A percentile compares a stretch with the other conserved stretches of the same genome.
These are phyloP conservation scores for Russula griseocarnosa DNA, from an alignment of 768 basidiomycete genomes.

Conservation along the genomic window DNA sequence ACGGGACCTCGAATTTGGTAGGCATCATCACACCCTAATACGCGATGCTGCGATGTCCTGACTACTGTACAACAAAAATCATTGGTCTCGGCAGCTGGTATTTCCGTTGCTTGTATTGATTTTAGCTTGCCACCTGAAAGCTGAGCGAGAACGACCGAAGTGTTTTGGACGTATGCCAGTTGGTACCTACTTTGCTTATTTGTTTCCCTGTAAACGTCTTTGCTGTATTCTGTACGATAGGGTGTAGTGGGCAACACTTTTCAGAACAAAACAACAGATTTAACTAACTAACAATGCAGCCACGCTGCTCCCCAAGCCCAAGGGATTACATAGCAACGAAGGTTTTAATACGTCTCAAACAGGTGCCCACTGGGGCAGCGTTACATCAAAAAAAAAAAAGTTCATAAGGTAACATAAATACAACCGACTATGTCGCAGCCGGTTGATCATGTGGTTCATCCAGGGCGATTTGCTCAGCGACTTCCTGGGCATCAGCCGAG, in stretches of 20 bases:
- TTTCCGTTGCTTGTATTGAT: slow-evolving; percentile 22
- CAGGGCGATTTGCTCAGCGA: slow-evolving; percentile 17
- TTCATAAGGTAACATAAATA: slow-evolving; percentile 24
- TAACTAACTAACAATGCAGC: background rate
- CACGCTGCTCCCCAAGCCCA: background rate
- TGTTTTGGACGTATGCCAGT: background rate
- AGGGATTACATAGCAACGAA: slow-evolving; percentile 11
- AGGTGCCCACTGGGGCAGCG: background rate
- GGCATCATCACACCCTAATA: background rate
- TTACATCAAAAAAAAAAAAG: background rate
- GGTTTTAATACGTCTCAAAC: background rate
- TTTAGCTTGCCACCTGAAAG: slow-evolving; percentile 19
- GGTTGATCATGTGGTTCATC: slow-evolving; percentile 13
- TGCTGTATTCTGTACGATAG: background rate
- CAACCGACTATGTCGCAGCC: slow-evolving; percentile 5
- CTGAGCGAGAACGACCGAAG: background rate
- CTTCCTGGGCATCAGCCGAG: slow-evolving; percentile 18
- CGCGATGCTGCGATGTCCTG: background rate
- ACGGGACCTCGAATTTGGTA: slow-evolving; percentile 1
- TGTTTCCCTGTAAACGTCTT: background rate
- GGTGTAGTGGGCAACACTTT: background rate
- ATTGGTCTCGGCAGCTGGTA: background rate
- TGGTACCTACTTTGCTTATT: background rate
- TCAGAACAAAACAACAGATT: background rate
- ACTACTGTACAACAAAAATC: background rate